Evolutionary conservation across 2,329 filamentous ascomycete genomes (phyloP).

Genomic region (Ophiocordyceps camponoti-saundersi): DNA sequence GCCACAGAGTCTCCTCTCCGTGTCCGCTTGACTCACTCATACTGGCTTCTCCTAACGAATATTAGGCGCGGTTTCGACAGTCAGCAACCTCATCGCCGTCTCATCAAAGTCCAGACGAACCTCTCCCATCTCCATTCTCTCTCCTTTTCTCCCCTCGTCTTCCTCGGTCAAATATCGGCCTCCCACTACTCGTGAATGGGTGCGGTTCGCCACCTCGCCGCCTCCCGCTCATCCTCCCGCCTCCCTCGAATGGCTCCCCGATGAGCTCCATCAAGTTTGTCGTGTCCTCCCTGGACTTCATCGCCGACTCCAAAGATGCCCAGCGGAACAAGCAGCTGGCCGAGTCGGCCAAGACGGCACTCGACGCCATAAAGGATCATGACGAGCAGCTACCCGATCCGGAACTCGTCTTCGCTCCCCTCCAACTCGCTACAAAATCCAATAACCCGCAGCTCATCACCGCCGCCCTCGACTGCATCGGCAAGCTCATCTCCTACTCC

Average conservation of each 20-base stretch:
- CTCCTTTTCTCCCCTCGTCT: too few relatives aligned
- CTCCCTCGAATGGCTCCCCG: conserved; percentile 35
- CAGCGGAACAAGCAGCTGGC: conserved; percentile 70
- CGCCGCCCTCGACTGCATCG: conserved; percentile 89
- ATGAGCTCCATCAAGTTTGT: conserved; percentile 95
- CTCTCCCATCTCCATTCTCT: too few relatives aligned
- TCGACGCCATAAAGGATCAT: conserved; percentile 72
- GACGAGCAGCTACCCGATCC: conserved; percentile 67
- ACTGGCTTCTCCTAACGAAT: too few relatives aligned
- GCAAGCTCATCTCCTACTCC: conserved; percentile 96
- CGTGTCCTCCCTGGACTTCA: conserved; percentile 79
- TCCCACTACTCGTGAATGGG: background rate
- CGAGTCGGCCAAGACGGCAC: conserved; percentile 65
- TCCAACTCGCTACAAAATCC: conserved; percentile 79
- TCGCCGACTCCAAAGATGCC: conserved; percentile 82
- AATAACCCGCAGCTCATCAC: conserved; percentile 75
- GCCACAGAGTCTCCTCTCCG: background rate
- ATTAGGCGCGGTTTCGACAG: too few relatives aligned
- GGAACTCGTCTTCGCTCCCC: conserved; percentile 76
- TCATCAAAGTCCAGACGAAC: too few relatives aligned
- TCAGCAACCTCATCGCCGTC: too few relatives aligned
- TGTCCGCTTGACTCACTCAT: background rate
- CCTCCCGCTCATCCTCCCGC: background rate
- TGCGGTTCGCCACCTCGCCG: background rate
- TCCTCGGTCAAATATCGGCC: too few relatives aligned